Evolutionary conservation across 176 grass and related monocot species (phyloP).

Genomic region (Guadua angustifolia): DNA sequence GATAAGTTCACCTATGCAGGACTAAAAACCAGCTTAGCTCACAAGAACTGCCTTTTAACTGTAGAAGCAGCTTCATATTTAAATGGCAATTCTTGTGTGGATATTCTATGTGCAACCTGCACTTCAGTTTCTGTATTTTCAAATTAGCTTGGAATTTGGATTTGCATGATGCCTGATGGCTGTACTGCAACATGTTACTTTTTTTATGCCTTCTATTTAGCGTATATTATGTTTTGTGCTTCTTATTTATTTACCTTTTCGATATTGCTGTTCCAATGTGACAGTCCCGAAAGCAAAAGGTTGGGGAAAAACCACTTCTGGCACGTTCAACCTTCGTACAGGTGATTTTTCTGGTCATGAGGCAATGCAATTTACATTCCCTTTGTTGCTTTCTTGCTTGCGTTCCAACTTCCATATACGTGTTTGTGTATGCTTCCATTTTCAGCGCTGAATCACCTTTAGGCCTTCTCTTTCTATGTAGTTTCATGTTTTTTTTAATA

Average conservation of each 20-base stretch:
- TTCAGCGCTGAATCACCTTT: not conserved
- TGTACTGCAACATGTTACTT: not conserved
- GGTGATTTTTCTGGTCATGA: slow-evolving; percentile 49
- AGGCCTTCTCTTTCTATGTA: not conserved
- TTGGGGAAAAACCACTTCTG: slow-evolving; percentile 93
- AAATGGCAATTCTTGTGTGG: not conserved
- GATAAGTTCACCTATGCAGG: not conserved
- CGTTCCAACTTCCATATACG: not conserved
- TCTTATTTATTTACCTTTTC: slow-evolving; percentile 38
- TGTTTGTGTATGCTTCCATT: not conserved
- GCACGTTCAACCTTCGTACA: slow-evolving; percentile 87
- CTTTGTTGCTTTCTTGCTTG: slow-evolving; percentile 33
- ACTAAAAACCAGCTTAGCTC: not conserved
- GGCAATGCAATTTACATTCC: not conserved
- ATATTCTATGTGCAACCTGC: not conserved
- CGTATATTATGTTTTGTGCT: not conserved
- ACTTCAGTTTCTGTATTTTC: not conserved
- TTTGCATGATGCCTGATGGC: not conserved
- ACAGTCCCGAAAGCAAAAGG: slow-evolving; percentile 94
- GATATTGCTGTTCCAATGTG: slow-evolving; percentile 33
- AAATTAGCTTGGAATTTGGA: slow-evolving; percentile 22
- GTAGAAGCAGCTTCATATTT: not conserved
- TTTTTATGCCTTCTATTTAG: slow-evolving; percentile 9
- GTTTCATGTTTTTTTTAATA: not conserved
- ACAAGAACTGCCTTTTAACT: slow-evolving; percentile 13